Base-by-base conservation (phyloP, 1,284 basidiomycete species). In the Quambalaria eucalypti region DNA sequence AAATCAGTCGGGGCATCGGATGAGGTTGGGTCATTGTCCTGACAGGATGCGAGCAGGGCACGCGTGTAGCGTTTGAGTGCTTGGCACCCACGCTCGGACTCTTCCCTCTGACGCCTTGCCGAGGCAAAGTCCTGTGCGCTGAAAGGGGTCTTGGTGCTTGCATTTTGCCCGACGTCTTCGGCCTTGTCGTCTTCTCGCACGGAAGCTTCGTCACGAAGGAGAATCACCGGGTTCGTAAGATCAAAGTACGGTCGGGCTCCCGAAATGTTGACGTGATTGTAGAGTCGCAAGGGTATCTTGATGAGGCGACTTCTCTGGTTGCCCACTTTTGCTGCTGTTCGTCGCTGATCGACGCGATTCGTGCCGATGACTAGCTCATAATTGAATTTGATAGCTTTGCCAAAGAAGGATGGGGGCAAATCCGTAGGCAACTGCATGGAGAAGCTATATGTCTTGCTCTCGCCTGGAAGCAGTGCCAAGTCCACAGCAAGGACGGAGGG, bases 281-380 rank as follows among this genome's bases (percentile, higher is more conserved):
- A 92, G 14, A 93, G 78, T 36, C 90, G 80, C 53, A 95, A 85
- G 0, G 90, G 90, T 0, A 93, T 85, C 57, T 87, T 87, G 83
- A 95, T 87, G 2, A 92, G 82, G 31, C 85, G 79, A 65, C 87
- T 90, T 44, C 59, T 82, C 79, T 72, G 83, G 10, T 79, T 50
- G 7, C 55, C 48, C 6, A 25, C 48, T 14, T 51, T 23, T 3
- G 51, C 36, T 23, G 40, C 48, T 10, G 19, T 19, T 19, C 19
- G 33, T 29, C 39, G n/a, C 10, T 28, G 19, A 29, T 62, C 69
- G 42, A 66, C 50, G 2, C 89, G 82, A 77, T 88, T 91, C 0
- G 87, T 86, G 1, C 91, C 90, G 1, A 97, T 81, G 9, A 87
- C 80, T 10, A 98, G 82, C 64, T 90, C 85, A 73, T 97, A 98